Conservation (phyloP, 2,329 filamentous ascomycete species). For the Aureobasidium pullulans region DNA sequence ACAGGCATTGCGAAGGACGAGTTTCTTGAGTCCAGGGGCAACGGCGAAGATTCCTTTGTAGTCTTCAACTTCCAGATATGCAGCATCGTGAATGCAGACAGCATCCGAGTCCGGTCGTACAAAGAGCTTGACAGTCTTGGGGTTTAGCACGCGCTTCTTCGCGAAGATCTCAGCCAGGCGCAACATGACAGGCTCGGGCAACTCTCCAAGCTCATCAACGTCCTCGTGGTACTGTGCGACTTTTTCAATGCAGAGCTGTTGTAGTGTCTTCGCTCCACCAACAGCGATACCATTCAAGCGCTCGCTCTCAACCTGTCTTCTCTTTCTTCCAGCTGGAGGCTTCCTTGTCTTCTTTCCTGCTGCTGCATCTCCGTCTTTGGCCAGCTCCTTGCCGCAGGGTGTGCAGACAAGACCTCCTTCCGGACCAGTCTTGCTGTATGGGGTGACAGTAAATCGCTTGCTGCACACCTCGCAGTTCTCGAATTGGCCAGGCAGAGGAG, state of each 20-base stretch:
- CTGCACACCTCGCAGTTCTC: slow-evolving; percentile 80
- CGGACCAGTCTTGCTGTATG: slow-evolving; percentile 75
- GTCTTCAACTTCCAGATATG: slow-evolving; percentile 65
- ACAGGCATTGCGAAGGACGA: slow-evolving; percentile 77
- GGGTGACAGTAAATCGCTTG: slow-evolving; percentile 87
- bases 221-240: slow-evolving; percentile 56
- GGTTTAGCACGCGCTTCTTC: slow-evolving; percentile 52
- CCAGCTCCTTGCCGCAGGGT: slow-evolving; percentile 69
- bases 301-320: slow-evolving; percentile 74
- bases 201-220: slow-evolving; percentile 57
- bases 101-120: slow-evolving; percentile 46
- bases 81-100: slow-evolving; percentile 55
- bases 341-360: slow-evolving; percentile 50
- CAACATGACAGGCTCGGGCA: slow-evolving; percentile 50
- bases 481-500: slow-evolving; percentile 71
- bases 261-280: slow-evolving; percentile 61
- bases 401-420: slow-evolving; percentile 80
- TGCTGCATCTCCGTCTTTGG: slow-evolving; percentile 52
- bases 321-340: slow-evolving; percentile 50
- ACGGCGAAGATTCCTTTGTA: slow-evolving; percentile 73
- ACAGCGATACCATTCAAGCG: slow-evolving; percentile 67
- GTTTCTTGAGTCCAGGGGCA: slow-evolving; percentile 58
- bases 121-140: slow-evolving; percentile 43
- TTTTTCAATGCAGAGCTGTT: slow-evolving; percentile 58
- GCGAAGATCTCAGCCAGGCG: slow-evolving; percentile 57